These are phyloP conservation scores for Suillus bovinus DNA, from an alignment of 768 basidiomycete genomes.

Conservation along the genomic window DNA sequence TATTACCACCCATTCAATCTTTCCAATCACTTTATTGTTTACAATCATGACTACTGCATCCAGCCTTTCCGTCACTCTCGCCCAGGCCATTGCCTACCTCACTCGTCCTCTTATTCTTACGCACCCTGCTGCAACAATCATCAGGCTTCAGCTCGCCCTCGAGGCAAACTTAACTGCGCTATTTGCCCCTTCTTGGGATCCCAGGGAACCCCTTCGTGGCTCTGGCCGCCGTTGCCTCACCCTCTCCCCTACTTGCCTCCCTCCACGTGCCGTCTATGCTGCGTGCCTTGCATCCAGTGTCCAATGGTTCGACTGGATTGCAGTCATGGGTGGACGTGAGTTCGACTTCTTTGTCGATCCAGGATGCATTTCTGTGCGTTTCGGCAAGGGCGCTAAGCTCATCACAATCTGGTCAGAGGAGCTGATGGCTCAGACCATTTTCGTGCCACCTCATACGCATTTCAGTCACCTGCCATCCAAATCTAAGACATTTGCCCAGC, in stretches of 20 bases:
- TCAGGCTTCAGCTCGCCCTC: constrained; percentile 70
- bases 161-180: constrained; percentile 72
- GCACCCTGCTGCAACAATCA: constrained; percentile 61
- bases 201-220: constrained; percentile 62
- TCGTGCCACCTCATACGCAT: constrained; percentile 11
- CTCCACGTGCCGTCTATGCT: constrained; percentile 69
- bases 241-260: constrained; percentile 66
- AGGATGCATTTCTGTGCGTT: constrained; percentile 71
- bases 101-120: constrained; percentile 60
- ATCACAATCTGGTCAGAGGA: constrained; percentile 72
- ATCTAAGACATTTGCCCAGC: constrained; percentile 70
- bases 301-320: constrained; percentile 83
- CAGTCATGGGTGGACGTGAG: constrained; percentile 63
- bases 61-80: constrained; percentile 65
- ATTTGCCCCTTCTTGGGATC: constrained; percentile 67
- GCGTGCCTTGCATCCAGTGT: constrained; percentile 70
- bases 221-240: constrained; percentile 75
- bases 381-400: constrained; percentile 46
- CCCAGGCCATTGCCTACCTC: constrained; percentile 74
- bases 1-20: constrained; percentile 16
- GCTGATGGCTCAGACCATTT: constrained; percentile 31
- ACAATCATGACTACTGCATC: constrained; percentile 36
- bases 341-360: constrained; percentile 84
- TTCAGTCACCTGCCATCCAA: constrained; percentile 21
- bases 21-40: constrained; percentile 2